A percentile compares a stretch with the other conserved stretches of the same genome.
phyloP scores from a whole-genome alignment of 257 asterid species.

The Handroanthus guayacan region DNA sequence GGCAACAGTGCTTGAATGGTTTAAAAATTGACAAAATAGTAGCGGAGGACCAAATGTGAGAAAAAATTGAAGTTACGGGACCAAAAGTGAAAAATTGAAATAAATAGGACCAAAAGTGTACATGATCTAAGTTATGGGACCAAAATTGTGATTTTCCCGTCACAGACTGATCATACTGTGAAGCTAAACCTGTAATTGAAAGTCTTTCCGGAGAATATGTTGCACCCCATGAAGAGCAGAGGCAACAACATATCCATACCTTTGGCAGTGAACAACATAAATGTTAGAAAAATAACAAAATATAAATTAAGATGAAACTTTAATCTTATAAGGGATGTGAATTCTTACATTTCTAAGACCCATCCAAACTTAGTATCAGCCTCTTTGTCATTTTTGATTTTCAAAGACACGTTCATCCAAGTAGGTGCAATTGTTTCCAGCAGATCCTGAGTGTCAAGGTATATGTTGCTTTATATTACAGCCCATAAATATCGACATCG shows the following conservation, averaged over 20 bases:
- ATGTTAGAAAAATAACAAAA: conserved; percentile 2
- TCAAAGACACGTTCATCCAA: conserved; percentile 67
- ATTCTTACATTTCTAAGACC: conserved; percentile 72
- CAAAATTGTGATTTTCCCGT: no score
- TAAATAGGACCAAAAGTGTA: no score
- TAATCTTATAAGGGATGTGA: not conserved
- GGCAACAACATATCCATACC: conserved; percentile 77
- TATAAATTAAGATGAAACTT: not conserved
- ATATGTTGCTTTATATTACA: not conserved
- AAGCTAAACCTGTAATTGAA: conserved; percentile 61
- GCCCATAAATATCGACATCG: no score
- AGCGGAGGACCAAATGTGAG: no score
- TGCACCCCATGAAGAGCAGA: conserved; percentile 73
- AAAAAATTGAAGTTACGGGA: no score
- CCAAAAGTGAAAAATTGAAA: no score
- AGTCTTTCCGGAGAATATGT: conserved; percentile 60
- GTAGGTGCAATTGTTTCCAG: conserved; percentile 67
- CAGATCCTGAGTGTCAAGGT: conserved; percentile 50
- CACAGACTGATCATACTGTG: not conserved
- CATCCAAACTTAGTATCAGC: conserved; percentile 60
- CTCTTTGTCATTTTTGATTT: conserved; percentile 59
- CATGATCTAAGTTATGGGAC: no score
- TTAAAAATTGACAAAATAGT: no score
- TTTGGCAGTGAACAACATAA: conserved; percentile 28
- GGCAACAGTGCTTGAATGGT: no score